Percentiles rank a stretch among this genome's conserved stretches.
phyloP scores from a whole-genome alignment of 257 asterid genomes.

The Dorcoceras hygrometricum region DNA sequence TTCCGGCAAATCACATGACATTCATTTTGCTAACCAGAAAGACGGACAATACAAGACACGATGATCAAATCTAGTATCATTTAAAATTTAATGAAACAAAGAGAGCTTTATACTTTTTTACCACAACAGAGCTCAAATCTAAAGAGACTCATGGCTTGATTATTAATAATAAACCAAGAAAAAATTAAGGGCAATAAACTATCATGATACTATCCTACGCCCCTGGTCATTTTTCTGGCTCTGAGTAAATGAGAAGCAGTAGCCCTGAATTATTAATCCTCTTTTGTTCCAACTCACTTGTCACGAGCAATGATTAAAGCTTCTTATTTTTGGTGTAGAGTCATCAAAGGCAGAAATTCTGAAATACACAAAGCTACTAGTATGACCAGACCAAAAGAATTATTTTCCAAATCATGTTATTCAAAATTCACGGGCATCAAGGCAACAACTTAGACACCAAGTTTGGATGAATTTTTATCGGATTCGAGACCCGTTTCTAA shows the following conservation, averaged over 20 bases:
- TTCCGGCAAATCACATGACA: background rate
- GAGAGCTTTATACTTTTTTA: no score
- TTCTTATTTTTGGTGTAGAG: background rate
- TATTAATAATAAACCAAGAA: background rate
- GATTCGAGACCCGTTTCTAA: no score
- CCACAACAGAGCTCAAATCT: background rate
- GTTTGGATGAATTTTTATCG: no score
- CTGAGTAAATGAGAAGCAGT: background rate
- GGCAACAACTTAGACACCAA: no score
- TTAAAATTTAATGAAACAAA: no score
- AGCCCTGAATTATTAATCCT: background rate
- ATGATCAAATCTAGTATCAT: background rate
- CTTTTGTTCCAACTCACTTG: constrained; percentile 1
- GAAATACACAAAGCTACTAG: background rate
- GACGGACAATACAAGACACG: background rate
- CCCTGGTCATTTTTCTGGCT: background rate
- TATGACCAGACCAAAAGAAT: background rate
- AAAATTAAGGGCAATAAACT: background rate
- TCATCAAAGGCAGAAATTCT: background rate
- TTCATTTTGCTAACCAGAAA: background rate
- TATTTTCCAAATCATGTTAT: background rate
- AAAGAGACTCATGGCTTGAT: background rate
- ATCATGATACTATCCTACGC: background rate
- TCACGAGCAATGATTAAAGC: background rate
- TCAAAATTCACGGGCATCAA: background rate